A percentile compares a stretch with the other conserved stretches of the same genome.
These are phyloP conservation scores for Gynochthodes officinalis DNA, from an alignment of 257 asterid species.

Conservation along the genomic window DNA sequence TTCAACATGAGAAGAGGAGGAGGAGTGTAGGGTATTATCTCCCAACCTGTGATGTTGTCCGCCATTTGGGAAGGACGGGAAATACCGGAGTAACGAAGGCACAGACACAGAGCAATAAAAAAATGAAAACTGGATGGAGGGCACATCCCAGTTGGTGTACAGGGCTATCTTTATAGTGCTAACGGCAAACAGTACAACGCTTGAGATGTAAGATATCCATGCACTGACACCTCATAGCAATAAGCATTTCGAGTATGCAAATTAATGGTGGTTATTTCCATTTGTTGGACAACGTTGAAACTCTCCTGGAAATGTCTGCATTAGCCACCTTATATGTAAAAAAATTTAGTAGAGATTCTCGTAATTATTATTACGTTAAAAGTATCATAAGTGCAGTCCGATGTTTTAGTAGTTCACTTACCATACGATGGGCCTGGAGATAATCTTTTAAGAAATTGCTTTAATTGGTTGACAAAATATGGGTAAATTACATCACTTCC, in stretches of 20 bases:
- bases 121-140: background rate
- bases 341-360: background rate
- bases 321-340: background rate
- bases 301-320: background rate
- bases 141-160: background rate
- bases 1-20: background rate
- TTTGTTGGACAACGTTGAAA: background rate
- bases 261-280: background rate
- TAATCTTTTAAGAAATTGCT: background rate
- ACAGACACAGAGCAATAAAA: too few species aligned
- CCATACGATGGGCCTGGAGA: background rate
- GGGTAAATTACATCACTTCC: too few species aligned
- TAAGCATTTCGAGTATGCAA: background rate
- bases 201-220: background rate
- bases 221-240: background rate
- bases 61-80: too few species aligned
- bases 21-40: background rate
- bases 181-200: background rate
- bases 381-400: background rate
- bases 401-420: background rate
- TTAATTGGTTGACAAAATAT: background rate
- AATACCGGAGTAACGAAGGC: too few species aligned
- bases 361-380: background rate
- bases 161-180: background rate
- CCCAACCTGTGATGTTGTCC: background rate